Evolutionary conservation across 164 flowering plant genomes (phyloP).

Genomic region (Macadamia integrifolia): DNA sequence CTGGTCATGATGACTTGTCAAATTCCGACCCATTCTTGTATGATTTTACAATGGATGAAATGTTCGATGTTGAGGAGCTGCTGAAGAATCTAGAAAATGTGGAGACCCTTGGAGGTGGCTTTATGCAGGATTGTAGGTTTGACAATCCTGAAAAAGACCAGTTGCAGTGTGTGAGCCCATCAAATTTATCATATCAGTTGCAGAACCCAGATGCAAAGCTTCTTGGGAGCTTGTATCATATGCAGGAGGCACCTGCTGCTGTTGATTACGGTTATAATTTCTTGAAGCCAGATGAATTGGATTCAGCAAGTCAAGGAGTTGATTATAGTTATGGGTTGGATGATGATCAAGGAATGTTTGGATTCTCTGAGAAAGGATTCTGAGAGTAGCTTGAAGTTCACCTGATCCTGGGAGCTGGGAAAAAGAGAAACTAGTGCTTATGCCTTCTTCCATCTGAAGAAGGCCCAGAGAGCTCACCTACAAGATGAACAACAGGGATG

Average conservation of each 20-base stretch:
- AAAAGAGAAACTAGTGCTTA: constrained; percentile 30
- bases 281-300: constrained; percentile 15
- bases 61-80: constrained; percentile 50
- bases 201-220: constrained; percentile 40
- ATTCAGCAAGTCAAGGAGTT: constrained; percentile 2
- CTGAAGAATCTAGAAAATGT: constrained; percentile 16
- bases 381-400: constrained; percentile 39
- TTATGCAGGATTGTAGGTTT: not conserved
- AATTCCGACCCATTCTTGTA: too few relatives aligned
- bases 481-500: too few relatives aligned
- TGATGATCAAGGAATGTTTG: constrained; percentile 1
- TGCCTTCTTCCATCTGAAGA: constrained; percentile 15
- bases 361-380: constrained; percentile 20
- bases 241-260: constrained; percentile 24
- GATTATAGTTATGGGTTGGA: constrained; percentile 4
- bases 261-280: constrained; percentile 33
- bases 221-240: constrained; percentile 32
- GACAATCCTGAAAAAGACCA: not conserved
- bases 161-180: constrained; percentile 9
- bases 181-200: constrained; percentile 30
- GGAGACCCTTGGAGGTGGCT: not conserved
- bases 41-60: constrained; percentile 28
- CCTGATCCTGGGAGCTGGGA: constrained; percentile 35
- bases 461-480: too few relatives aligned
- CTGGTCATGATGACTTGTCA: constrained; percentile 7